Base-by-base conservation (phyloP, 768 basidiomycete species). In the Paxillus involutus region DNA sequence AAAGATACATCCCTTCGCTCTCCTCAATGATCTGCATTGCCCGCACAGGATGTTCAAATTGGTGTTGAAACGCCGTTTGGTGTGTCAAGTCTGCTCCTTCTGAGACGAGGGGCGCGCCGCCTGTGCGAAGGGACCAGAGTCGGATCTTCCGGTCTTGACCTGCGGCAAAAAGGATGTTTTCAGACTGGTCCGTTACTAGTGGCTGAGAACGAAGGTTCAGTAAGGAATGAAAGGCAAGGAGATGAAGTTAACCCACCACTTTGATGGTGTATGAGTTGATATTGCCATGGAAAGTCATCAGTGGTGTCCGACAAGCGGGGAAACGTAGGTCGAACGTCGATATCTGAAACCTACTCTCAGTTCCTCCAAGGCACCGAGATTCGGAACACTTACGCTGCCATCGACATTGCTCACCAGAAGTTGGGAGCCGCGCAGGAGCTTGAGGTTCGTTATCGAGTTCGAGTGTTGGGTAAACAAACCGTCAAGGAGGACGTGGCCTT, bases 101-200 rank as follows among this genome's bases (percentile, higher is more conserved):
- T 19, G 64, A 44, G 52, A 65, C 35, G 37, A 71, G 61, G 19
- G 64, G 56, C 12, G 53, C 56, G 21, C 69, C 69, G 5, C 87
- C 88, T 8, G 77, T 80, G 14, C 68, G 75, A 9, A 91, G 65
- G 11, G 86, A 87, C 89, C 89, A 91, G 3, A 78, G 79, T 21
- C 86, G 81, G 53, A 91, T 77, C 32, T 75, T 76, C 41, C 70
- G 58, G 66, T 92, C 89, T 56, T 83, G 78, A 10, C 88, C 88
- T 0, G 85, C 85, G 9, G 85, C 84, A 54, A 88, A 88, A 16
- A 92, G 62, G 47, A 85, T 79, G 29, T 80, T 73, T 45, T 85
- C 75, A 8, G 66, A 56, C 0, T 82, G 79, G 58, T 89, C 87
- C 16, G 82, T 62, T 1, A 80, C 72, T 6, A 89, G 73, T 6